Evolutionary conservation across 306 rosid genomes (phyloP), one percentile per base, ranked within the genome.

Genomic region (Cucurbita maxima): DNA sequence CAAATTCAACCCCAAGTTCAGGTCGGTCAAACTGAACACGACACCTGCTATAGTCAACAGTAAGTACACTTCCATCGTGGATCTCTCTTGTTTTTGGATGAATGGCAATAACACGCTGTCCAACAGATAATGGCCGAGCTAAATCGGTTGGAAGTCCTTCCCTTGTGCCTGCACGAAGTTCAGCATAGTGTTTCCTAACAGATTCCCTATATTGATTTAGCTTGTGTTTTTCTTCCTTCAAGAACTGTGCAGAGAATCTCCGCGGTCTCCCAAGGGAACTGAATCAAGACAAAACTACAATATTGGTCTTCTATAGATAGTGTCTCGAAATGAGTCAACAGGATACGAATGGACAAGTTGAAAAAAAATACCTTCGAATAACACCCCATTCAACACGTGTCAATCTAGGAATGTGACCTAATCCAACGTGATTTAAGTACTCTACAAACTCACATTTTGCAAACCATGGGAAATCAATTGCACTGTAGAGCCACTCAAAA

Each of bases 341-440:
- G 63, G 77, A 45, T 47, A 62, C 19, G 51, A 78, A 63, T 45
- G 75, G 73, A 81, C 71, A 58, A 77, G 79, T 82, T 80, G 56
- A 56, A 57, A 72, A 66, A 62, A 79, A 75, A 68, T 86, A 91
- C 99, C 96, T 91, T 81, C 90, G 84, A 76, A 94, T 89, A 72
- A 94, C 99, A 69, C 95, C 91, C 99, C 99, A 94, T 83, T 94
- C 99, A 69, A 91, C 92, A 70, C 91, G 92, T 81, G 95, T 89
- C 89, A 94, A 82, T 83, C 97, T 88, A 62, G 96, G 88, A 86
- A 91, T 89, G 83, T 89, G 95, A 79, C 96, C 99, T 77, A 94
- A 79, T 80, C 97, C 99, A 81, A 91, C 97, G 20, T 94, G 97
- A 80, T 88, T 84, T 76, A 94, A 83, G 92, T 90, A 94, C 79